These are phyloP conservation scores for Suillus clintonianus DNA, from an alignment of 768 basidiomycete genomes.

Conservation along the genomic window DNA sequence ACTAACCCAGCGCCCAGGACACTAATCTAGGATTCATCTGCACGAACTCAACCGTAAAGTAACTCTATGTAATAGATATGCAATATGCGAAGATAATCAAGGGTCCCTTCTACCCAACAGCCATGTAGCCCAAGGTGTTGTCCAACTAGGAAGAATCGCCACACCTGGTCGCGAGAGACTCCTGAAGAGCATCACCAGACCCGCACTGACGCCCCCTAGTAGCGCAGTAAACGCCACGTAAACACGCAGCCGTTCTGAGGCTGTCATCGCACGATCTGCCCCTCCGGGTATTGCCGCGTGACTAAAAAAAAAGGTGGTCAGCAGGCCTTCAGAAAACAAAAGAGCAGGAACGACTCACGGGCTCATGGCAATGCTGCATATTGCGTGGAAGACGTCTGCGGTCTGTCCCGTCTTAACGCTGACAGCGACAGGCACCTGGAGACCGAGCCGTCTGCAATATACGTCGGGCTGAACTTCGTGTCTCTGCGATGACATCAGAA, in stretches of 20 bases:
- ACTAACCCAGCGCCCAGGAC: constrained; percentile 1
- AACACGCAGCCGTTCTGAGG: constrained; percentile 66
- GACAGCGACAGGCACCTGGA: constrained; percentile 95
- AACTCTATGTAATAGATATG: constrained; percentile 19
- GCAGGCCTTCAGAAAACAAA: constrained; percentile 6
- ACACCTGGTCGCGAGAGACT: constrained; percentile 66
- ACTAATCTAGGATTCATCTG: not conserved
- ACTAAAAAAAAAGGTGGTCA: constrained; percentile 37
- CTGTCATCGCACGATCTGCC: constrained; percentile 74
- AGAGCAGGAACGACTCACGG: constrained; percentile 58
- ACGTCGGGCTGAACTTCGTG: constrained; percentile 99
- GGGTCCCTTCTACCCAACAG: constrained; percentile 52
- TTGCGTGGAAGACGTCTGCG: constrained; percentile 85
- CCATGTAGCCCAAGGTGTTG: constrained; percentile 67
- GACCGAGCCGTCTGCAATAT: constrained; percentile 83
- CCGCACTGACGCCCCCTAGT: constrained; percentile 74
- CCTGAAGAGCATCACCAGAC: constrained; percentile 69
- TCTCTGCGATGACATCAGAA: constrained; percentile 50
- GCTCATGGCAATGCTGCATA: constrained; percentile 81
- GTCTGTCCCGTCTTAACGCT: constrained; percentile 85
- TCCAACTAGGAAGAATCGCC: constrained; percentile 52
- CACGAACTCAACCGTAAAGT: not conserved
- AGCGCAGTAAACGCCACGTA: constrained; percentile 74
- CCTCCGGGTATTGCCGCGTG: constrained; percentile 77
- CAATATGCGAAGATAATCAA: constrained; percentile 17